Base-by-base conservation (phyloP, 164 flowering plant genomes). In the Tinospora cordifolia region DNA sequence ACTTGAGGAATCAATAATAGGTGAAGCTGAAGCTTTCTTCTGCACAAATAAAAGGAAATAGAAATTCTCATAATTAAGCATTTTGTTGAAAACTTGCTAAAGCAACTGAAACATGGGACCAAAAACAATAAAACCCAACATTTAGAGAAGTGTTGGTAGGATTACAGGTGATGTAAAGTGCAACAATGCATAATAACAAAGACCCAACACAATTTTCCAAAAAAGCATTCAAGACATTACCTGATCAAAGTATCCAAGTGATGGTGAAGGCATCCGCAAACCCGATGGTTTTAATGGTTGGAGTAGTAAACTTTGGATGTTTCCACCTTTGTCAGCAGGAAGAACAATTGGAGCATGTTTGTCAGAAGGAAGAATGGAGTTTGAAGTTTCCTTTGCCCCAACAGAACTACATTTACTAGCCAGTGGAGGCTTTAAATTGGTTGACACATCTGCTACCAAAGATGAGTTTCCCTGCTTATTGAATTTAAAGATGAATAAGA, bases 241-340 rank as follows among this genome's bases (percentile, higher is more conserved):
- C 95, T 83, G 89, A 74, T 73, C 74, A 79, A 94, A 94, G 71
- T 80, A 90, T 62, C 90, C 81, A 38, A 94, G 69, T 19, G 98
- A 90, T 17, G 98, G 98, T 15, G 97, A 87, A 46, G 98, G 98
- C 97, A 86, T 83, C 71, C 96, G 83, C 75, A 94, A 78, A 57
- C 92, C 92, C 67, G 97, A 86, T 75, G 95, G 93, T 79, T 87
- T 90, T 68, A 69, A 66, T 26, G 67, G 62, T 69, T 79, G 89
- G 11, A 27, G 47, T 54, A 70, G 79, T 21, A 69, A 49, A 68
- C 70, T 24, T 63, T 75, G 83, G 74, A 49, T 70, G 68, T 69
- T 77, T 27, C 73, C 75, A 75, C 60, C 76, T 66, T n/a, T 63
- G 66, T 0, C 2, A 19, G 63, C 74, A 70, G 71, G 65, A 41